Conservation (phyloP, 108 stramenopile species). For the Cyclotella sp. region DNA sequence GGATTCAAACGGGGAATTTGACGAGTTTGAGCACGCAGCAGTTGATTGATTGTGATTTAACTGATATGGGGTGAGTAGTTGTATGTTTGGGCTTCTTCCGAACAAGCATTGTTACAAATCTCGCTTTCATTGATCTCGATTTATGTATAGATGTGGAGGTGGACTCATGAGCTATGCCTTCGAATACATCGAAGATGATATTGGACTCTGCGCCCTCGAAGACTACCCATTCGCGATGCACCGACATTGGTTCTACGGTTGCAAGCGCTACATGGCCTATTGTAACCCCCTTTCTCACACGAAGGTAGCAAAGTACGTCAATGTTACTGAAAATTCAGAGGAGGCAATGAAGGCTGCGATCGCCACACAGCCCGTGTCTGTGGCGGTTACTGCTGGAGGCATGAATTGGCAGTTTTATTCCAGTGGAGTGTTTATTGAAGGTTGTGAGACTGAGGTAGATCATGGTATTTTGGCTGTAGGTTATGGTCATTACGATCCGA, state of each 20-base stretch:
- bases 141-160: slow-evolving; percentile 53
- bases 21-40: slow-evolving; percentile 91
- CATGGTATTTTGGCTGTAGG: slow-evolving; percentile 97
- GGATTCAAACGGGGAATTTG: slow-evolving; percentile 79
- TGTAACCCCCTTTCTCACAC: slow-evolving; percentile 82
- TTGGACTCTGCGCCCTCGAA: slow-evolving; percentile 85
- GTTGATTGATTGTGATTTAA: slow-evolving; percentile 91
- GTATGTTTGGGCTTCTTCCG: no score
- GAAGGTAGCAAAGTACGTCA: slow-evolving; percentile 75
- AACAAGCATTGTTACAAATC: no score
- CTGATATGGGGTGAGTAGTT: slow-evolving; percentile 80
- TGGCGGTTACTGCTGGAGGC: slow-evolving; percentile 83
- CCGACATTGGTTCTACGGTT: slow-evolving; percentile 54
- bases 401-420: slow-evolving; percentile 96
- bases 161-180: slow-evolving; percentile 97
- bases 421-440: slow-evolving; percentile 85
- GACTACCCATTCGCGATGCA: slow-evolving; percentile 90
- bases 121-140: no score
- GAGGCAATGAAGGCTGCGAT: slow-evolving; percentile 76
- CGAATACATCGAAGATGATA: slow-evolving; percentile 83
- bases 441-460: slow-evolving; percentile 85
- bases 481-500: slow-evolving; percentile 88
- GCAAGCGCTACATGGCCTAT: slow-evolving; percentile 60
- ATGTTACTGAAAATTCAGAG: slow-evolving; percentile 69
- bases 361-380: slow-evolving; percentile 78